Percentiles rank a stretch among this genome's conserved stretches.
phyloP scores from a whole-genome alignment of 225 moss, liverwort and hornwort genomes.

The Physcomitrium patens region DNA sequence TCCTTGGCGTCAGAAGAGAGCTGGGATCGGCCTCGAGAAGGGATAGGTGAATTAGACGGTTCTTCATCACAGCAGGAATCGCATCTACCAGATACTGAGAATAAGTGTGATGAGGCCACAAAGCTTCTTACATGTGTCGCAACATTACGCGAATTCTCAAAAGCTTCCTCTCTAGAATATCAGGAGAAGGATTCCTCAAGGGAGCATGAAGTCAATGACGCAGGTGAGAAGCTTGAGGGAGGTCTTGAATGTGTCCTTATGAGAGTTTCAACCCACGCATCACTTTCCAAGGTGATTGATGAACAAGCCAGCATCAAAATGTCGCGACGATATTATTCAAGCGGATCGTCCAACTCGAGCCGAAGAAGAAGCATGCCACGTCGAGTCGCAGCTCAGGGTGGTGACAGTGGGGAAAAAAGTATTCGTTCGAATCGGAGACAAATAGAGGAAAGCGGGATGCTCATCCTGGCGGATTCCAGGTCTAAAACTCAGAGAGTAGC shows the following conservation, averaged over 20 bases:
- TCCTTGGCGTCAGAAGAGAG: conserved; percentile 27
- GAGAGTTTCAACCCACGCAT: conserved; percentile 8
- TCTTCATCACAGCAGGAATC: conserved; percentile 15
- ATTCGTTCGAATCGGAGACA: conserved; percentile 29
- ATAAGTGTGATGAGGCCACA: neutral
- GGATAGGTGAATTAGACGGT: conserved; percentile 36
- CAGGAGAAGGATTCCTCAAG: conserved; percentile 13
- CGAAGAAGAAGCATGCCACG: conserved; percentile 29
- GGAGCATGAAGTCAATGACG: neutral
- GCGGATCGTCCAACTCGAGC: conserved; percentile 23
- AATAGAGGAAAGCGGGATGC: conserved; percentile 3
- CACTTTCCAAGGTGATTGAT: conserved; percentile 37
- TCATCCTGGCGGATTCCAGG: neutral
- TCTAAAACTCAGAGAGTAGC: conserved; percentile 17
- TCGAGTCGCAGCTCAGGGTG: conserved; percentile 14
- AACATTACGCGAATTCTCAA: conserved; percentile 20
- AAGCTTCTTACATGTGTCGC: neutral
- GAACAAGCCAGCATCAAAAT: conserved; percentile 51
- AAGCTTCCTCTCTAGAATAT: conserved; percentile 3
- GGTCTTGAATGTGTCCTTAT: conserved; percentile 19
- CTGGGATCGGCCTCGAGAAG: neutral
- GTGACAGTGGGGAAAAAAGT: conserved; percentile 31
- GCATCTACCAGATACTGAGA: conserved; percentile 23
- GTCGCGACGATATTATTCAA: conserved; percentile 48
- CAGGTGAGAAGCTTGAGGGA: conserved; percentile 22